A percentile compares a stretch with the other conserved stretches of the same genome.
Evolutionary conservation across 208 protist genomes (phyloP).

Genomic region (Acanthamoeba triangularis): DNA sequence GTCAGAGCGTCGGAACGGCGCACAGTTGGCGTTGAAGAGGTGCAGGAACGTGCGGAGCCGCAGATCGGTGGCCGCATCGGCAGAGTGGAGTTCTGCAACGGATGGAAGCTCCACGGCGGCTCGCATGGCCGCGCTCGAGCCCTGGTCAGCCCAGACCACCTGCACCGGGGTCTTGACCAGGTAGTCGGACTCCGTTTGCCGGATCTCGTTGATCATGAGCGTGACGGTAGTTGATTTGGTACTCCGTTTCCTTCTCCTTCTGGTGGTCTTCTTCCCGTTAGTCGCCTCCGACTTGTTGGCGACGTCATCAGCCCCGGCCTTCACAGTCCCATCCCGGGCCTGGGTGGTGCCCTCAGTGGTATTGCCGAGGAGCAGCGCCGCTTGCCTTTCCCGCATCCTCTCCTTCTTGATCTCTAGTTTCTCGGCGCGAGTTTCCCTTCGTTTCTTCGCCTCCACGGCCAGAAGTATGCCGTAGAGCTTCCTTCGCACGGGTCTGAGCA

Average conservation of each 20-base stretch:
- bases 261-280: neutral
- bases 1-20: neutral
- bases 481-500: neutral
- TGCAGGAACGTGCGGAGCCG: neutral
- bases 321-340: neutral
- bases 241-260: neutral
- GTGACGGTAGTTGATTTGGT: neutral
- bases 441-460: neutral
- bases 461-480: constrained; percentile 12
- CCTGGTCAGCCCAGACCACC: neutral
- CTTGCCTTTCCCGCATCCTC: neutral
- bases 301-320: too few relatives aligned
- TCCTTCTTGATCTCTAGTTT: neutral
- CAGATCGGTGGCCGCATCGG: neutral
- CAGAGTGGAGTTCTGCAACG: neutral
- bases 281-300: neutral
- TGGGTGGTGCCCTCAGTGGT: neutral
- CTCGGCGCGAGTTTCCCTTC: neutral
- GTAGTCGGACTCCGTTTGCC: constrained; percentile 1
- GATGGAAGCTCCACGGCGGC: neutral
- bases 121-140: neutral
- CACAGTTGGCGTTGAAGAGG: neutral
- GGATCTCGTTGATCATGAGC: neutral
- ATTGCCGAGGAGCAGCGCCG: neutral
- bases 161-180: neutral